Evolutionary conservation across 2,329 filamentous ascomycete species (phyloP), one percentile per base, ranked within the genome.

Genomic region (Scedosporium apiospermum): DNA sequence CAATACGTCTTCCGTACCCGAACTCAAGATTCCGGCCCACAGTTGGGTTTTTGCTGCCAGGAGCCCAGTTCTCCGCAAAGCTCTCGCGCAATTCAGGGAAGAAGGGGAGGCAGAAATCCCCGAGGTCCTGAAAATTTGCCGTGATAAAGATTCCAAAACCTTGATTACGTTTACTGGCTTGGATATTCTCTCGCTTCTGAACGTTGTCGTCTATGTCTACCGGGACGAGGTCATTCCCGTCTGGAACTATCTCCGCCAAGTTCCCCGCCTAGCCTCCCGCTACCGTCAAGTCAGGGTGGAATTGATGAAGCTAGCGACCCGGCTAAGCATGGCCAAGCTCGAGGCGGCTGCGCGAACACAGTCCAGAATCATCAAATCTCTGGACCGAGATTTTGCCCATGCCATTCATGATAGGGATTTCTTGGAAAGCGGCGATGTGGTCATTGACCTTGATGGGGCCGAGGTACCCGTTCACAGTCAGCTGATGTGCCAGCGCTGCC

Each of bases 251-350:
- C 88, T 88, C 4, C 84, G 82, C 6, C 83, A 87, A 65, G 82
- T 85, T 21, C 83, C 87, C 2, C 76, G 83, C 10, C 78, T 88
- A 71, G 88, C 90, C 0, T 82, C 84, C 67, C 82, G 89, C 49
- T 96, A 91, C 71, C 88, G 92, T 26, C 87, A 93, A 69, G 82
- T 96, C 18, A 87, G 93, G 21, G 82, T 80, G 0, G 93, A 98
- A 70, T 77, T 98, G n/a, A 95, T 96, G 88, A 93, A 87, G 66
- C 68, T 93, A n/a, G 88, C 90, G 9, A 84, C 84, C 1, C 82
- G 83, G 62, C 79, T 98, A 1, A 85, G 88, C 14, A 80, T 98
- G 72, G 73, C 76, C 16, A 84, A 82, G 38, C 78, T 98, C 3
- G 93, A 97, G 74, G 82, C 86, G 51, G 88, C 91, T 18, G 89